Evolutionary conservation across 768 basidiomycete species (phyloP).

Genomic region (Roridomyces roridus): DNA sequence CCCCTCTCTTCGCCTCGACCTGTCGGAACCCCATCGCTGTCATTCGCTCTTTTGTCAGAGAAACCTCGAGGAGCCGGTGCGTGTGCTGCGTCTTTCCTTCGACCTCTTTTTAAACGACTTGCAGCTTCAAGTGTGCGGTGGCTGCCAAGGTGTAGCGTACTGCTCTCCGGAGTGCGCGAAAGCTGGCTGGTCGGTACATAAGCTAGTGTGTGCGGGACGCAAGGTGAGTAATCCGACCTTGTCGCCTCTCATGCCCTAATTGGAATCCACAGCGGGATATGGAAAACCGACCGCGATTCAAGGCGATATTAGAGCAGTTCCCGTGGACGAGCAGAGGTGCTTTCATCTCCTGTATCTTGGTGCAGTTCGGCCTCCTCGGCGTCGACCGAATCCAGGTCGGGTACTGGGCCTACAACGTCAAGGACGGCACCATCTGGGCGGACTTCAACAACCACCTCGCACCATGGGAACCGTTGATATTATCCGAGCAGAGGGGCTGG

Average conservation of each 20-base stretch:
- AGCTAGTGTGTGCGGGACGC: neutral
- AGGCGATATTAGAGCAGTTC: slow-evolving; percentile 3
- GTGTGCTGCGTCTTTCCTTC: neutral
- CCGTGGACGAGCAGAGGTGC: slow-evolving; percentile 9
- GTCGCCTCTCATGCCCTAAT: neutral
- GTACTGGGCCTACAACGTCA: slow-evolving; percentile 2
- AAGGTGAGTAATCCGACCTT: slow-evolving; percentile 6
- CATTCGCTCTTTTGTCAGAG: too few relatives aligned
- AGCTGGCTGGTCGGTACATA: slow-evolving; percentile 3
- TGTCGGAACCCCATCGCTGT: too few relatives aligned
- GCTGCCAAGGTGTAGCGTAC: neutral
- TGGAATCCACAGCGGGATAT: neutral
- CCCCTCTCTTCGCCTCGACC: neutral
- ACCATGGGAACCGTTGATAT: slow-evolving; percentile 7
- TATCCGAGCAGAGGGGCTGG: slow-evolving; percentile 42
- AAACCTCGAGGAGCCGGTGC: too few relatives aligned
- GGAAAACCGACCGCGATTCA: neutral
- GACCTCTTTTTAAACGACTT: neutral
- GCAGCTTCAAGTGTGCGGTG: slow-evolving; percentile 6
- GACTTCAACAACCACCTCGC: neutral
- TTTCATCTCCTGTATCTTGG: neutral
- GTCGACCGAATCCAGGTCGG: slow-evolving; percentile 1
- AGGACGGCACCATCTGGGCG: neutral
- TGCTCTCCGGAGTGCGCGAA: slow-evolving; percentile 11
- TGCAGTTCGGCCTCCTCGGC: slow-evolving; percentile 8